A percentile compares a stretch with the other conserved stretches of the same genome.
Evolutionary conservation across 2,329 filamentous ascomycete genomes (phyloP).

Genomic region (Colletotrichum caudatum): DNA sequence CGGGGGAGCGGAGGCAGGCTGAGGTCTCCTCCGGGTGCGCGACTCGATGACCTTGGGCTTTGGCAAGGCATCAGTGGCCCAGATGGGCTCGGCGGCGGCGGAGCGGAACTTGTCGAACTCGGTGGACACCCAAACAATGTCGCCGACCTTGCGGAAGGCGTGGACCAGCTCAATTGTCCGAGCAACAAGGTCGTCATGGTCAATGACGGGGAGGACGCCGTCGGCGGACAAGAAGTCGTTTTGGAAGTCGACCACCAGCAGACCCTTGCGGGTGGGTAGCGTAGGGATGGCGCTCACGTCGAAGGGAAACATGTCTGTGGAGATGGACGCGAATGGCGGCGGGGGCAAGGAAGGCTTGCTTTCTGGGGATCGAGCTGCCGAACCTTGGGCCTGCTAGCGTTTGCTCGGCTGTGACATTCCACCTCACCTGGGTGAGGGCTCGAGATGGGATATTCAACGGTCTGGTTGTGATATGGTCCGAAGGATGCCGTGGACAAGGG

Average conservation of each 20-base stretch:
- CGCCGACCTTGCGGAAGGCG: constrained; percentile 77
- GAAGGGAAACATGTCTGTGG: constrained; percentile 65
- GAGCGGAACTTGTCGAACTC: constrained; percentile 75
- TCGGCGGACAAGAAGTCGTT: constrained; percentile 84
- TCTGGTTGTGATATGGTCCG: neutral
- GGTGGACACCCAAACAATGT: constrained; percentile 88
- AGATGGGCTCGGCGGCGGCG: constrained; percentile 64
- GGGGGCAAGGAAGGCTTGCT: neutral
- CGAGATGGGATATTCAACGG: neutral
- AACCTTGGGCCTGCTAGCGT: neutral
- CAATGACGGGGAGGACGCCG: constrained; percentile 74
- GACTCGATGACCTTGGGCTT: constrained; percentile 41
- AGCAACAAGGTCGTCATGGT: constrained; percentile 74
- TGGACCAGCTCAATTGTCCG: constrained; percentile 74
- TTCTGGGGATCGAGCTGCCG: neutral
- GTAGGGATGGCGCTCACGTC: constrained; percentile 67
- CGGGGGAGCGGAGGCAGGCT: constrained; percentile 33
- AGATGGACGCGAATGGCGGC: constrained; percentile 4
- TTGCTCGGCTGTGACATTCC: neutral
- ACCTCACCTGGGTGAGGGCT: neutral
- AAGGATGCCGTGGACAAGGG: neutral
- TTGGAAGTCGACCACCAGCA: constrained; percentile 88
- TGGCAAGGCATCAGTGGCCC: constrained; percentile 53
- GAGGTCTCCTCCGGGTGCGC: constrained; percentile 42
- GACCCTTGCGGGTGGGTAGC: constrained; percentile 72